phyloP scores from a whole-genome alignment of 1,284 basidiomycete genomes.

The Mixia osmundae region DNA sequence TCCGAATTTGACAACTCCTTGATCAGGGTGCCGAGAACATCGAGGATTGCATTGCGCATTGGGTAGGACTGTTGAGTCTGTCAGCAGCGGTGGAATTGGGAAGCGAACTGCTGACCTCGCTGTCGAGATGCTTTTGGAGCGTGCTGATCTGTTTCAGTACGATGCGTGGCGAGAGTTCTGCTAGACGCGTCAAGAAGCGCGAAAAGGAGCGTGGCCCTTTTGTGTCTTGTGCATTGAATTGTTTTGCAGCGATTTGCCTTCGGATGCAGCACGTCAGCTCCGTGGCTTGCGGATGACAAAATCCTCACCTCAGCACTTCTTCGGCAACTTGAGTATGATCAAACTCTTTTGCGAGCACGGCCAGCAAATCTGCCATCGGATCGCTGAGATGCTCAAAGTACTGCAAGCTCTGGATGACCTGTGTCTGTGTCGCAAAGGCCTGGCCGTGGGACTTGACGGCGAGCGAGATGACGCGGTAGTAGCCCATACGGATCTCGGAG shows the following conservation, averaged over 20 bases:
- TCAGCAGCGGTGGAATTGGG: background rate
- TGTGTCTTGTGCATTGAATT: slow-evolving; percentile 54
- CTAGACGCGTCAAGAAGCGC: slow-evolving; percentile 56
- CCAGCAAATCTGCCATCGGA: slow-evolving; percentile 74
- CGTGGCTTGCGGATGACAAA: background rate
- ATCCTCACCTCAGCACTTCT: slow-evolving; percentile 42
- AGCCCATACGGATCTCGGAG: slow-evolving; percentile 40
- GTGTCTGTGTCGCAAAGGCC: slow-evolving; percentile 44
- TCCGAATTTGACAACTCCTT: slow-evolving; percentile 42
- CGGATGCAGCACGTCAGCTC: background rate
- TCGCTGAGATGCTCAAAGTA: slow-evolving; percentile 89
- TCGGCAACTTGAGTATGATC: slow-evolving; percentile 75
- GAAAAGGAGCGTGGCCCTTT: slow-evolving; percentile 74
- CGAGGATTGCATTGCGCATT: slow-evolving; percentile 79
- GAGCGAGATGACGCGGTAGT: slow-evolving; percentile 72
- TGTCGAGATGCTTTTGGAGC: slow-evolving; percentile 64
- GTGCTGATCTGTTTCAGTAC: slow-evolving; percentile 77
- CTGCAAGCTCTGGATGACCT: slow-evolving; percentile 73
- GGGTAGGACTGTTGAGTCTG: slow-evolving; percentile 46
- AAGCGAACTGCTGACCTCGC: slow-evolving; percentile 38
- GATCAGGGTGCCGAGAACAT: slow-evolving; percentile 60
- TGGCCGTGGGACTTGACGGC: slow-evolving; percentile 83
- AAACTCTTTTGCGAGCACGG: slow-evolving; percentile 57
- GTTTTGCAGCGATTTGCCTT: slow-evolving; percentile 53
- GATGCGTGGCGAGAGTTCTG: slow-evolving; percentile 58